Conservation (phyloP, 2,329 filamentous ascomycete genomes). For the Gnomoniopsis sp. region DNA sequence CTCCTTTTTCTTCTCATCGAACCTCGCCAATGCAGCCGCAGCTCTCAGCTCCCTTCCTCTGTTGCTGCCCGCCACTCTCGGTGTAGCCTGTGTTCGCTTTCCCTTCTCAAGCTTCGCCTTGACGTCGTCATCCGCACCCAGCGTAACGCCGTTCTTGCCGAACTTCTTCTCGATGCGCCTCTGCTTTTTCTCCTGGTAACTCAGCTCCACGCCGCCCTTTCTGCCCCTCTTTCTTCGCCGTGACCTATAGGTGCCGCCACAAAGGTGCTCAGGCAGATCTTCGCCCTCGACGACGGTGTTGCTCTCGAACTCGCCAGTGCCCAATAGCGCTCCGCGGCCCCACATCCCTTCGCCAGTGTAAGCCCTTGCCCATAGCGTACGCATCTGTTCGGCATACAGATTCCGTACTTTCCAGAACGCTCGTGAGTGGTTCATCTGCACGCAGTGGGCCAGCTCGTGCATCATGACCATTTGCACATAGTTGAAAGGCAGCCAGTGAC, state of each 20-base stretch:
- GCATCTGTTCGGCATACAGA: slow-evolving; percentile 68
- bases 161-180: slow-evolving; percentile 73
- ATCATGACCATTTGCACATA: slow-evolving; percentile 96
- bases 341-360: slow-evolving; percentile 84
- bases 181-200: slow-evolving; percentile 71
- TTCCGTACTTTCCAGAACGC: slow-evolving; percentile 81
- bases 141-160: slow-evolving; percentile 62
- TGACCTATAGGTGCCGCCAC: slow-evolving; percentile 74
- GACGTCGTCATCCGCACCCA: slow-evolving; percentile 66
- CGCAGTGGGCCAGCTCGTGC: slow-evolving; percentile 85
- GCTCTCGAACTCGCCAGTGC: slow-evolving; percentile 56
- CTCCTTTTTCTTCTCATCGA: slow-evolving; percentile 57
- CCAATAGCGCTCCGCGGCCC: slow-evolving; percentile 66
- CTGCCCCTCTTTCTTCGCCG: slow-evolving; percentile 34
- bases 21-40: slow-evolving; percentile 72
- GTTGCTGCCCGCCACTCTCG: slow-evolving; percentile 70
- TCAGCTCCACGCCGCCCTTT: slow-evolving; percentile 49
- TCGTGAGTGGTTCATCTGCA: slow-evolving; percentile 85
- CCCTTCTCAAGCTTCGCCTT: slow-evolving; percentile 67
- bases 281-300: slow-evolving; percentile 52
- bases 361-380: slow-evolving; percentile 61
- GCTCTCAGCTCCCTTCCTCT: slow-evolving; percentile 73
- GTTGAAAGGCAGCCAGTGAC: slow-evolving; percentile 74
- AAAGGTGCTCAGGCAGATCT: slow-evolving; percentile 66
- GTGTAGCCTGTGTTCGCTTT: slow-evolving; percentile 60